Evolutionary conservation across 768 basidiomycete genomes (phyloP), one percentile per base, ranked within the genome.

Genomic region (Guyanaporus albipodus): DNA sequence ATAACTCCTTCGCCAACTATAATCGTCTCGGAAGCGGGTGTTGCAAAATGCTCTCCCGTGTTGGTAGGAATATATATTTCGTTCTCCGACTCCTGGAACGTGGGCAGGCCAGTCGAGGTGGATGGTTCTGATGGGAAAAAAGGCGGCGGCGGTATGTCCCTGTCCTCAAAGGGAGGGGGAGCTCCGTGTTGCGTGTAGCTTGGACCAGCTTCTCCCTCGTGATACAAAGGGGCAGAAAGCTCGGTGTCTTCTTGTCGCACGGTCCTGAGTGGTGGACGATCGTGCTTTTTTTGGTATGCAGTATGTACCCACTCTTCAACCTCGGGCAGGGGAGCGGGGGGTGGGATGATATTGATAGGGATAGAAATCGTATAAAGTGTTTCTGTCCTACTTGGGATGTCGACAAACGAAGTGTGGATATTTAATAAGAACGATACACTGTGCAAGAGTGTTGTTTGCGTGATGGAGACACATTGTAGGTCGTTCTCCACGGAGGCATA

Each of bases 201-300:
- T 17, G 89, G 88, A 10, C 88, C 89, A 3, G 87, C 85, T 61
- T 81, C 80, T 49, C 80, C 79, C 57, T 79, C 80, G 14, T 81
- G 78, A 61, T 87, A 88, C 57, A 75, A 73, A 34, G 86, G 87
- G 9, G 77, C 78, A 3, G 71, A 70, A 27, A 69, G 56, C 28
- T 89, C 87, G 14, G 52, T 49, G 41, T 91, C 90, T 45, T 88
- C 87, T 29, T 76, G 68, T 42, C 90, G 72, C 29, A 81, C 75
- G 0, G 90, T 92, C 58, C 72, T 79, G 4, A 74, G 63, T 2
- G 90, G 90, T 7, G 90, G 90, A 3, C 78, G 76, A 57, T 92
- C 90, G 55, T 91, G 89, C 62, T 92, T 92, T 73, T 92, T 92
- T 57, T 79, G 82, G 64, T 92, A 92, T 7, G 85, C 87, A 24